These are phyloP conservation scores for Solanum hybrid DNA, from an alignment of 305 asterid species.

Conservation along the genomic window DNA sequence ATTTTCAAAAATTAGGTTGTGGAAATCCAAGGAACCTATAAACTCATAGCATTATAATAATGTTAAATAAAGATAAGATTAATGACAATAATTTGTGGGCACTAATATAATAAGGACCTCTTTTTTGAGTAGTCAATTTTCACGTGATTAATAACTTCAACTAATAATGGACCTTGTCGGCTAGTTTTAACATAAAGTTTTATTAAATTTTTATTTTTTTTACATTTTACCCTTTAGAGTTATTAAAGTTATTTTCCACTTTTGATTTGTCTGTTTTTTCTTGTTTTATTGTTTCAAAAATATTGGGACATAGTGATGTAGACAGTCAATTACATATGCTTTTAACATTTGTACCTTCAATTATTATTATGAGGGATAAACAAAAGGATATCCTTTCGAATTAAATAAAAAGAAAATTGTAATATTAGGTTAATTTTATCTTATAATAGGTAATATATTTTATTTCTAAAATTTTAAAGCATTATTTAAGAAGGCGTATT, in stretches of 20 bases:
- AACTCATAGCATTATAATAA: neutral
- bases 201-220: neutral
- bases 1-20: neutral
- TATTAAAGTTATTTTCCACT: neutral
- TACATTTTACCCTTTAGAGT: neutral
- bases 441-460: neutral
- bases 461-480: neutral
- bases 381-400: neutral
- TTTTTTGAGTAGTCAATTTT: neutral
- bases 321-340: neutral
- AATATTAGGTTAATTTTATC: neutral
- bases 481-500: neutral
- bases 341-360: neutral
- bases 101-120: neutral
- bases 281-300: neutral
- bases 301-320: neutral
- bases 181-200: neutral
- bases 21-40: neutral
- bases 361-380: neutral
- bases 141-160: neutral
- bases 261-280: neutral
- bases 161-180: neutral
- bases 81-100: neutral
- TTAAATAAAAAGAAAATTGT: neutral
- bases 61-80: neutral